Base-by-base conservation (phyloP, 345 rosid genomes). In the Brassica juncea region DNA sequence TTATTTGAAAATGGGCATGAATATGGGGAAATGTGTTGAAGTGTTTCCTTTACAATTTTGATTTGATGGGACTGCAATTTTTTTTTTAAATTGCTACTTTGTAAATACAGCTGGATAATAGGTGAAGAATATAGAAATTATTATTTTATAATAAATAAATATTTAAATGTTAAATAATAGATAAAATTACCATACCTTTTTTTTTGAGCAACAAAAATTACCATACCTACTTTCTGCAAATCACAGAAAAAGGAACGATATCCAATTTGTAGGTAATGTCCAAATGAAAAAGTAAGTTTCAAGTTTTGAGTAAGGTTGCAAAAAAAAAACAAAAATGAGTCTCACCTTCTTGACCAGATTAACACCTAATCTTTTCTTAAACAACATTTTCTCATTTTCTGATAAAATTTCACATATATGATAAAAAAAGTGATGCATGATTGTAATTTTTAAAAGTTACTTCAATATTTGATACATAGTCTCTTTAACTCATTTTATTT, bases 281-380 rank as follows among this genome's bases (percentile, higher is more conserved):
- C 9, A 27, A 67, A 10, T 27, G n/a, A 28, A 58, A 2, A 27
- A 39, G 16, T 15, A 67, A 37, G 14, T 57, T 37, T 9, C 6
- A 7, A 37, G 1, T 74, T 52, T 35, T 75, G 12, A 52, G 9
- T 32, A 11, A 47, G 1, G 12, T 47, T 39, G 10, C 47, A 10
- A 11, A 8, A 44, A 8, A 44, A 37, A 39, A 25, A 47, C 14
- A 23, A 37, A 68, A 14, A 0, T 0, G 65, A 68, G 80, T 77
- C 75, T 61, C 52, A 77, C 75, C 54, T 70, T 47, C 14, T 69
- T 12, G 28, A 69, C 80, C 75, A 61, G 63, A 70, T 77, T 30
- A 11, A 61, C 75, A 77, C 80, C 80, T 70, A 77, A 49, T 62
- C 9, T 44, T 21, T 69, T 47, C 5, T 42, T n/a, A 60, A 60